Evolutionary conservation across 2,329 filamentous ascomycete genomes (phyloP).

Genomic region (Penicillium sp.): DNA sequence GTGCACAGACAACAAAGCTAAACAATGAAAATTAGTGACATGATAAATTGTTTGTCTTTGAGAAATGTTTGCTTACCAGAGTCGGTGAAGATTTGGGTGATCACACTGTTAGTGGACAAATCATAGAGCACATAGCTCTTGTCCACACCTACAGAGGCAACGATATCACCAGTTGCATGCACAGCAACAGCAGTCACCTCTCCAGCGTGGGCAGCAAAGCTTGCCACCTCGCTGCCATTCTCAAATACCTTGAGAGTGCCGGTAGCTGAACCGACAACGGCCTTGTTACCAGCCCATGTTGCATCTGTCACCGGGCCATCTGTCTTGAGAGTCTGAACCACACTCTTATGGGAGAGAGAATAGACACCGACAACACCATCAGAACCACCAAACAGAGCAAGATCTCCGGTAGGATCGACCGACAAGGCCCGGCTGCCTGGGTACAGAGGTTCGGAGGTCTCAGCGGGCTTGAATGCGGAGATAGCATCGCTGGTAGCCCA

Average conservation of each 20-base stretch:
- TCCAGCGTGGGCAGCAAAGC: slow-evolving; percentile 79
- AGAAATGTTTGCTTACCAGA: slow-evolving; percentile 58
- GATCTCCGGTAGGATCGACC: slow-evolving; percentile 59
- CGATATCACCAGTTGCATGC: slow-evolving; percentile 78
- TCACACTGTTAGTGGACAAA: slow-evolving; percentile 62
- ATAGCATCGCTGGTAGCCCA: slow-evolving; percentile 80
- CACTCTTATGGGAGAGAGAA: slow-evolving; percentile 72
- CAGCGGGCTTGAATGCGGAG: slow-evolving; percentile 55
- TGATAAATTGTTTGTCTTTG: neutral
- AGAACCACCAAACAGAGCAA: slow-evolving; percentile 72
- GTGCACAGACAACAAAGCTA: slow-evolving; percentile 71
- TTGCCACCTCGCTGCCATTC: slow-evolving; percentile 65
- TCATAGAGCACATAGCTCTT: slow-evolving; percentile 94
- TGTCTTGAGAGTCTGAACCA: slow-evolving; percentile 65
- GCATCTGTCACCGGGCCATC: slow-evolving; percentile 67
- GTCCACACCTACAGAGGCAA: slow-evolving; percentile 85
- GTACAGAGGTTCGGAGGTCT: slow-evolving; percentile 58
- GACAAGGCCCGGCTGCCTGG: slow-evolving; percentile 59
- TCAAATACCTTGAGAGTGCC: slow-evolving; percentile 81
- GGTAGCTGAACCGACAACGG: slow-evolving; percentile 71
- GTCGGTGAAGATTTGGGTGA: slow-evolving; percentile 77
- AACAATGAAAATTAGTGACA: neutral
- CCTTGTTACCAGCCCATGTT: slow-evolving; percentile 60
- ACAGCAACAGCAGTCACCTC: slow-evolving; percentile 73
- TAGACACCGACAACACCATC: slow-evolving; percentile 75